phyloP scores from a whole-genome alignment of 305 asterid genomes.

The Ajuga reptans region DNA sequence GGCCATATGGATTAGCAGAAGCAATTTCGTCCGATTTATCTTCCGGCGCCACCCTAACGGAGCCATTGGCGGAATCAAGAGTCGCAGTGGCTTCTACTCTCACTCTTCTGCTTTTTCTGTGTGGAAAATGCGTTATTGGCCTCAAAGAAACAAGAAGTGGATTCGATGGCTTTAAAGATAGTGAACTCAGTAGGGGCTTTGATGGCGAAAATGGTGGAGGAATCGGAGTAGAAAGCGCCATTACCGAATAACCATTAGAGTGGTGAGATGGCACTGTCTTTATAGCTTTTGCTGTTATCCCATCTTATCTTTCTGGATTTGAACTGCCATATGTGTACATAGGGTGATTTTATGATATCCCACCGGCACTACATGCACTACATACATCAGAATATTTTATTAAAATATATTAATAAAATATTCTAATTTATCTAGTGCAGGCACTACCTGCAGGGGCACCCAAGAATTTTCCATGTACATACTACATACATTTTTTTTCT shows the following conservation, averaged over 20 bases:
- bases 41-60: slow-evolving; percentile 32
- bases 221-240: slow-evolving; percentile 36
- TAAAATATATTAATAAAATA: too few relatives aligned
- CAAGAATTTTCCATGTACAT: too few relatives aligned
- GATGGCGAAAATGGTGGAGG: slow-evolving; percentile 30
- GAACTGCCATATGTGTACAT: not conserved
- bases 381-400: too few relatives aligned
- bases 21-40: slow-evolving; percentile 25
- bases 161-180: slow-evolving; percentile 25
- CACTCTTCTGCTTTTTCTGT: slow-evolving; percentile 19
- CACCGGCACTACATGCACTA: too few relatives aligned
- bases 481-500: too few relatives aligned
- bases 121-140: slow-evolving; percentile 24
- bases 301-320: slow-evolving; percentile 28
- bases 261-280: not conserved
- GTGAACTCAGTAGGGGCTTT: slow-evolving; percentile 15
- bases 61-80: slow-evolving; percentile 70
- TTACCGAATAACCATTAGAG: slow-evolving; percentile 14
- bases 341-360: too few relatives aligned
- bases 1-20: slow-evolving; percentile 42
- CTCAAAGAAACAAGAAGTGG: slow-evolving; percentile 32
- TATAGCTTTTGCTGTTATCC: not conserved
- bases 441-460: too few relatives aligned
- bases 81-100: slow-evolving; percentile 59
- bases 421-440: too few relatives aligned